Evolutionary conservation across 352 stramenopile genomes (phyloP), one percentile per base, ranked within the genome.

Genomic region (Phytophthora palmivora): DNA sequence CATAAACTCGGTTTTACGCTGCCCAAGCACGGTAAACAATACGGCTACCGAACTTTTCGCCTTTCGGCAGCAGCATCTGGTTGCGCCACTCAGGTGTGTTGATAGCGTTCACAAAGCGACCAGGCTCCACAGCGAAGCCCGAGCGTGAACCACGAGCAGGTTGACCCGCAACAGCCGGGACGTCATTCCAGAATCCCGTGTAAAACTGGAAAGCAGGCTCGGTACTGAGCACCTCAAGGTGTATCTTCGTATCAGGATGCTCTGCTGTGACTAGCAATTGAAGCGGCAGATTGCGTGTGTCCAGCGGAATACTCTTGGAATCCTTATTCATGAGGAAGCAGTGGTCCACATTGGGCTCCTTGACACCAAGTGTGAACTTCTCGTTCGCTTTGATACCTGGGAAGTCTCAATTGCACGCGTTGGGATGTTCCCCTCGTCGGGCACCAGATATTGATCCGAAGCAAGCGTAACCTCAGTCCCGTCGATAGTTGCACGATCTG

Each of bases 111-210:
- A 71, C 63, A 14, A 37, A 71, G 41, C 63, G 63, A 22, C 63
- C 55, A 38, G 63, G 63, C 19, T 71, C 63, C 1, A 71, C 63
- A 12, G 63, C 63, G 24, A 71, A 71, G 18, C 63, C 63, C 56
- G 63, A 71, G n/a, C 63, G 63, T 3, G 63, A 45, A 28, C 63
- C 63, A 22, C 63, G 63, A 30, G 56, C 63, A 12, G 56, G 56
- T 6, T 71, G 56, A 1, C 63, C 63, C 1, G 43, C 63, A 9
- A 71, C 63, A 2, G 63, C 63, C 26, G 63, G 63, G n/a, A 58
- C 63, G 63, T 71, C 63, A 49, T 71, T 71, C 63, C 63, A 71
- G 63, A 67, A 71, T 7, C 63, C 63, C 28, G 63, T 71, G 56
- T 71, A 71, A 56, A 71, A 71, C 57, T 71, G 63, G 63, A 71